These are phyloP conservation scores for Penicillium dipodomyicola DNA, from an alignment of 495 filamentous ascomycete genomes.

Conservation along the genomic window DNA sequence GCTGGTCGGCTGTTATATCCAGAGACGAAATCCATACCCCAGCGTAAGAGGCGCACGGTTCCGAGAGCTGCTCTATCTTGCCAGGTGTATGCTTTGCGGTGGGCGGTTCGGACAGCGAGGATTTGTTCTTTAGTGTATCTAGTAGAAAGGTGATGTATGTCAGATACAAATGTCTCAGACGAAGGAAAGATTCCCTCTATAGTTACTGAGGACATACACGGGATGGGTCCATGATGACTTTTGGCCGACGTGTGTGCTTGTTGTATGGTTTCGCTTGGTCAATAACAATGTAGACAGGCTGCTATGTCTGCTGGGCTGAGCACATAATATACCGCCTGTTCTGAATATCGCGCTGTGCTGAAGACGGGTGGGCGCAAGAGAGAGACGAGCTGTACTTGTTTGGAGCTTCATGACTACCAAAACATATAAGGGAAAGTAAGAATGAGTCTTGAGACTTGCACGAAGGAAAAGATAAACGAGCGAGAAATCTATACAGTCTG, in stretches of 20 bases:
- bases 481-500: not conserved
- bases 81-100: constrained; percentile 57
- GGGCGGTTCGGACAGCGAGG: constrained; percentile 53
- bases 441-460: too few relatives aligned
- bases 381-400: constrained; percentile 1
- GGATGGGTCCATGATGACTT: constrained; percentile 15
- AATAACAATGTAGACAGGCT: not conserved
- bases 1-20: constrained; percentile 57
- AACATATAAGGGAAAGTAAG: too few relatives aligned
- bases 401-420: not conserved
- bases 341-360: not conserved
- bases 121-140: constrained; percentile 42
- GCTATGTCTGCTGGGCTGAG: not conserved
- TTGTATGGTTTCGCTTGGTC: constrained; percentile 5
- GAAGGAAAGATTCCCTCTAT: not conserved
- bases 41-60: constrained; percentile 54
- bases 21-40: constrained; percentile 57
- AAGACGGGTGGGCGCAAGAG: not conserved
- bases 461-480: not conserved
- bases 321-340: not conserved
- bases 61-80: constrained; percentile 58
- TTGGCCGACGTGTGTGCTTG: not conserved
- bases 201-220: constrained; percentile 6
- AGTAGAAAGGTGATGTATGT: not conserved
- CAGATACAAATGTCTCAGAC: not conserved